Evolutionary conservation across 139 green algal species (phyloP).

Genomic region (Astrephomene gubernaculifera): DNA sequence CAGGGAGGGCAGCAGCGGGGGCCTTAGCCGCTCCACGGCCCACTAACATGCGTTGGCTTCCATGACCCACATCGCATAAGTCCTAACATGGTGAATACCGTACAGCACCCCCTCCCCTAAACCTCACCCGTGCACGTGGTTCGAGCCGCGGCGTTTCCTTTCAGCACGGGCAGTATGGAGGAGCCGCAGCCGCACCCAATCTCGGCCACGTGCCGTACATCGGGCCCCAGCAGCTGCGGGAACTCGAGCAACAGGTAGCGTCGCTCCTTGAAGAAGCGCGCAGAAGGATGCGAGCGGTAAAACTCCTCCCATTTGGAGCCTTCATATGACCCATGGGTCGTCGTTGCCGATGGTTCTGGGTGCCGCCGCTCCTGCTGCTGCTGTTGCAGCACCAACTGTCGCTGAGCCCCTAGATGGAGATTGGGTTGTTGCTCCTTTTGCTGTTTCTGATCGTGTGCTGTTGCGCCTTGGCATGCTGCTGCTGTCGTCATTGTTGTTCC

Average conservation of each 20-base stretch:
- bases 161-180: constrained; percentile 76
- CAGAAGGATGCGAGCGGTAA: constrained; percentile 69
- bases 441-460: too few relatives aligned
- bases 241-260: constrained; percentile 84
- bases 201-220: constrained; percentile 77
- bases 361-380: not conserved
- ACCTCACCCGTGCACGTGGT: constrained; percentile 57
- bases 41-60: too few relatives aligned
- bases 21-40: too few relatives aligned
- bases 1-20: too few relatives aligned
- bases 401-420: not conserved
- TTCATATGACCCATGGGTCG: not conserved
- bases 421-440: not conserved
- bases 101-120: too few relatives aligned
- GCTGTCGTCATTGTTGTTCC: too few relatives aligned
- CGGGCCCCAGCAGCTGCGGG: constrained; percentile 50
- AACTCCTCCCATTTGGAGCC: constrained; percentile 75
- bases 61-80: too few relatives aligned
- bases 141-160: constrained; percentile 54
- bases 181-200: constrained; percentile 80
- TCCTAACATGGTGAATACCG: too few relatives aligned
- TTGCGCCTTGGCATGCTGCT: too few relatives aligned
- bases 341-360: too few relatives aligned
- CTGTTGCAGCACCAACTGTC: not conserved
- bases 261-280: constrained; percentile 81